phyloP scores from a whole-genome alignment of 176 grass and related monocot species.

The Themeda triandra region DNA sequence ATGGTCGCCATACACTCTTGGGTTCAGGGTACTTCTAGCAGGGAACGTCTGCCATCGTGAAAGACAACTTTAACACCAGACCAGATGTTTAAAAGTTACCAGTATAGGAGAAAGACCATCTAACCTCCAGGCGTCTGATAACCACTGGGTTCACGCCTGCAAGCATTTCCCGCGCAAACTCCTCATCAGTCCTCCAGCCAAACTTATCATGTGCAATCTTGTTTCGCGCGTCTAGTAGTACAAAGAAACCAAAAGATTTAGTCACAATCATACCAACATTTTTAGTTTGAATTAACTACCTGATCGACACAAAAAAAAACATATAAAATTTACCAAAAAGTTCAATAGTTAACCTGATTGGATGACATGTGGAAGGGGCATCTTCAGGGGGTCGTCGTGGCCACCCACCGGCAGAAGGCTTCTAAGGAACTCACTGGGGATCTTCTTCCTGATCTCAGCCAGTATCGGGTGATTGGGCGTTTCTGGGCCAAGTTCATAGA shows the following conservation, averaged over 20 bases:
- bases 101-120: background rate
- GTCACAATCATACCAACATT: no score
- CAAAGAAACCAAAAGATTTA: background rate
- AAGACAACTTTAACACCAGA: background rate
- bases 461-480: slow-evolving; percentile 33
- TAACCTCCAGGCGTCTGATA: slow-evolving; percentile 64
- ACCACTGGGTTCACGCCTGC: slow-evolving; percentile 86
- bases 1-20: slow-evolving; percentile 57
- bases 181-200: slow-evolving; percentile 88
- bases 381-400: slow-evolving; percentile 46
- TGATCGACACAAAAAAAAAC: no score
- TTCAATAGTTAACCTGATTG: slow-evolving; percentile 50
- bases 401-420: slow-evolving; percentile 54
- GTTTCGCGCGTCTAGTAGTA: slow-evolving; percentile 1
- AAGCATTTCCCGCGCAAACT: slow-evolving; percentile 87
- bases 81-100: no score
- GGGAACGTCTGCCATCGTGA: slow-evolving; percentile 62
- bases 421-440: slow-evolving; percentile 58
- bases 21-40: slow-evolving; percentile 67
- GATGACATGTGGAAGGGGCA: slow-evolving; percentile 74
- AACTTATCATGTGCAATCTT: slow-evolving; percentile 36
- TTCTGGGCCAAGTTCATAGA: slow-evolving; percentile 57
- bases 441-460: slow-evolving; percentile 36
- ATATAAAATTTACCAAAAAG: background rate
- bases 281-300: no score